Conservation (phyloP, 768 basidiomycete species). For the Russula lepida region DNA sequence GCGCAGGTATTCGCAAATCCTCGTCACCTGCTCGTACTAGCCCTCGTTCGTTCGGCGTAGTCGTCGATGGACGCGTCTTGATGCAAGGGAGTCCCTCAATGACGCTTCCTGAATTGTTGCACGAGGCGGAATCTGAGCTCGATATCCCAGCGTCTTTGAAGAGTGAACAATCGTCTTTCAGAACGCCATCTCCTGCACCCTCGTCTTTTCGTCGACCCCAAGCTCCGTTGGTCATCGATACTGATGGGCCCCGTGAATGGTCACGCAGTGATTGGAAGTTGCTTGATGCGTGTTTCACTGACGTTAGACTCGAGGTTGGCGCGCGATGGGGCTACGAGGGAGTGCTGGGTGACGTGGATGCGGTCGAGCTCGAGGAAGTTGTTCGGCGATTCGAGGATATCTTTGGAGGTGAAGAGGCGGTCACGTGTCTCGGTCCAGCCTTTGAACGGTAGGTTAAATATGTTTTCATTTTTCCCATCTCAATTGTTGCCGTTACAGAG, state of each 20-base stretch:
- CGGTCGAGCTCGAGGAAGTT: conserved; percentile 48
- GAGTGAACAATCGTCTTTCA: conserved; percentile 3
- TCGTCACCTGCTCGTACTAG: conserved; percentile 5
- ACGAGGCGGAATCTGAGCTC: conserved; percentile 46
- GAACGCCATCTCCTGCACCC: conserved; percentile 16
- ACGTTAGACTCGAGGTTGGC: conserved; percentile 50
- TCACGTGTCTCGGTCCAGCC: conserved; percentile 35
- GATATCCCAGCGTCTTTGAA: conserved; percentile 1
- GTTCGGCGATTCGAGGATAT: conserved; percentile 47
- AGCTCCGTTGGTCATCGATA: conserved; percentile 9
- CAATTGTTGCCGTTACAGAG: conserved; percentile 30
- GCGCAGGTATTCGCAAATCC: conserved; percentile 19
- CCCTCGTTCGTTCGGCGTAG: conserved; percentile 29
- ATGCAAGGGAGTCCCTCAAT: conserved; percentile 46
- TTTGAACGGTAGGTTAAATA: conserved; percentile 48
- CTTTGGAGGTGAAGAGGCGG: conserved; percentile 38
- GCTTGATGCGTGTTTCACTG: conserved; percentile 71
- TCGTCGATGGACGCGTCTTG: conserved; percentile 42
- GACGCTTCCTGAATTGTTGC: conserved; percentile 48
- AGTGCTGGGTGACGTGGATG: conserved; percentile 43
- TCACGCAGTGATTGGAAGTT: conserved; percentile 71
- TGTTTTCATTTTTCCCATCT: conserved; percentile 3
- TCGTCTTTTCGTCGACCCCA: background rate
- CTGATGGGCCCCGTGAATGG: conserved; percentile 39
- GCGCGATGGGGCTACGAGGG: conserved; percentile 26